These are phyloP conservation scores for Leishmania turanica DNA, from an alignment of 208 protist species.

Conservation along the genomic window DNA sequence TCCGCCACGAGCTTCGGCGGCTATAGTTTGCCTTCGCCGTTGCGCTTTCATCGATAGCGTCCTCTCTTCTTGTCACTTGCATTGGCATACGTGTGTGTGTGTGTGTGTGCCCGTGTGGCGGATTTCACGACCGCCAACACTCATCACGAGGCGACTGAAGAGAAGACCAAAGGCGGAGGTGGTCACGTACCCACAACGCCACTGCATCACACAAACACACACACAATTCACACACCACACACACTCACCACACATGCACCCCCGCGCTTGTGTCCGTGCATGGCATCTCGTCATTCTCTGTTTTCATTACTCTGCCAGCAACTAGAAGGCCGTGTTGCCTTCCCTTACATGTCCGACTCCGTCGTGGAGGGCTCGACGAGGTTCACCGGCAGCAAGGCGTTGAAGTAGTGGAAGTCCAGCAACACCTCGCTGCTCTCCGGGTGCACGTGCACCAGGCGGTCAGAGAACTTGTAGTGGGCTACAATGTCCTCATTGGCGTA, in stretches of 20 bases:
- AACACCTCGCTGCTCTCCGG: constrained; percentile 52
- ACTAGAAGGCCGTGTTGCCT: background rate
- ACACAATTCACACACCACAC: background rate
- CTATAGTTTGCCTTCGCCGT: background rate
- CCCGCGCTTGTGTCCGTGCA: background rate
- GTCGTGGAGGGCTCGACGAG: constrained; percentile 61
- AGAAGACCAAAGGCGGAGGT: background rate
- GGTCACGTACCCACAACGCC: background rate
- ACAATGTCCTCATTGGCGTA: constrained; percentile 79
- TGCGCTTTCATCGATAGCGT: background rate
- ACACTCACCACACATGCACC: background rate
- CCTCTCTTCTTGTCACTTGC: background rate
- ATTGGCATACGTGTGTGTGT: background rate
- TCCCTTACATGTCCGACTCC: constrained; percentile 39
- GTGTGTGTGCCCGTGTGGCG: background rate
- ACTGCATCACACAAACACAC: background rate
- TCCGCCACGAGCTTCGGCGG: background rate
- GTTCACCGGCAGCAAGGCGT: constrained; percentile 61
- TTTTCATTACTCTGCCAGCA: background rate
- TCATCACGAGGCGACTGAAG: background rate
- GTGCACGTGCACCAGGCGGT: constrained; percentile 70
- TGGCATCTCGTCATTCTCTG: background rate
- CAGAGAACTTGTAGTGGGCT: constrained; percentile 76
- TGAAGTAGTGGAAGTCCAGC: constrained; percentile 89
- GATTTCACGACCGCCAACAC: background rate